A percentile compares a stretch with the other conserved stretches of the same genome.
phyloP scores from a whole-genome alignment of 495 filamentous ascomycete genomes.

The Poronia punctata region DNA sequence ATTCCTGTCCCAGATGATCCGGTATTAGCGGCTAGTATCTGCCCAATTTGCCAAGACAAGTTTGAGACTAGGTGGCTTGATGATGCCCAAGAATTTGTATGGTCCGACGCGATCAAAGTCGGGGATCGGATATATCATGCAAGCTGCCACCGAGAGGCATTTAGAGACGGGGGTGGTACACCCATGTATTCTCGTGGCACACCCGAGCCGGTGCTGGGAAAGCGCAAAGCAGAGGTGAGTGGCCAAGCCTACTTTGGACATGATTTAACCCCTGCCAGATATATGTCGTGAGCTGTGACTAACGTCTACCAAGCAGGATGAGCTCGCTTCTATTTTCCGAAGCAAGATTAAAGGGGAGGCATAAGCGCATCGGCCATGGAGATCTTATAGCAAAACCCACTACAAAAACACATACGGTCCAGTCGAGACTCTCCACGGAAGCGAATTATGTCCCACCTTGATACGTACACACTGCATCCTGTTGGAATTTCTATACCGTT shows the following conservation, averaged over 20 bases:
- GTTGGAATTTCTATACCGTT: too few species aligned
- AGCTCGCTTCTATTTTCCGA: constrained; percentile 19
- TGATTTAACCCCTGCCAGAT: neutral
- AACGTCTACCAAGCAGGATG: constrained; percentile 25
- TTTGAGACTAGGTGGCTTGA: constrained; percentile 87
- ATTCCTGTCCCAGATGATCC: constrained; percentile 78
- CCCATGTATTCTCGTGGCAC: constrained; percentile 42
- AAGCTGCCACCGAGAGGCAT: constrained; percentile 80
- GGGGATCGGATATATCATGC: constrained; percentile 82
- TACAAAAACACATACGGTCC: too few species aligned
- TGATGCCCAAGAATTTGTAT: constrained; percentile 91
- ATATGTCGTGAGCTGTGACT: constrained; percentile 8
- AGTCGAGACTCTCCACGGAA: too few species aligned
- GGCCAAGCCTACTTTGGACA: neutral
- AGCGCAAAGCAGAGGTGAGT: constrained; percentile 69
- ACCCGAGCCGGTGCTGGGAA: constrained; percentile 64
- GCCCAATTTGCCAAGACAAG: constrained; percentile 91
- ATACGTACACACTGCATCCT: too few species aligned
- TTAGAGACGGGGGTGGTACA: constrained; percentile 49
- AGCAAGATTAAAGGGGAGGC: constrained; percentile 22
- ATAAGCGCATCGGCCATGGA: too few species aligned
- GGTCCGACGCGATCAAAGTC: constrained; percentile 80
- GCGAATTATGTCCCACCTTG: too few species aligned
- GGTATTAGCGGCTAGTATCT: constrained; percentile 60
- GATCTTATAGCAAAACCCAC: too few species aligned